Conservation (phyloP, 129 eudicot species). For the Chrysanthemum lavandulifolium region DNA sequence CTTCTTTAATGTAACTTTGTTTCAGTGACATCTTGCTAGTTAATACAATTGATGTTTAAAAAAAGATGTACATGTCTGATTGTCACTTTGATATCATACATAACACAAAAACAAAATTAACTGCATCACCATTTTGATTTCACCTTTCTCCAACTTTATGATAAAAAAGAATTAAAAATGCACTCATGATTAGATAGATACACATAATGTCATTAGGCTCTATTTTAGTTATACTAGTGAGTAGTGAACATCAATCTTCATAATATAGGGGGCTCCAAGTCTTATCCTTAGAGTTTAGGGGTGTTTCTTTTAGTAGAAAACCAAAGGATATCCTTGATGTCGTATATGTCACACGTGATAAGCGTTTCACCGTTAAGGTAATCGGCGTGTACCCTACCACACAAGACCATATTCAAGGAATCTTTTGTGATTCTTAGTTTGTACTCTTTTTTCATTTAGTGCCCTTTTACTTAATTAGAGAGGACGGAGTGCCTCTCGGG, state of each 20-base stretch:
- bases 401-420: too few relatives aligned
- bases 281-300: constrained; percentile 16
- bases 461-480: not conserved
- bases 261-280: not conserved
- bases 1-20: too few relatives aligned
- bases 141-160: too few relatives aligned
- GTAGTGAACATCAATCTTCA: not conserved
- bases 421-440: not conserved
- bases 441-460: not conserved
- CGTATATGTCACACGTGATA: constrained; percentile 24
- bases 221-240: not conserved
- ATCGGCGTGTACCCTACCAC: not conserved
- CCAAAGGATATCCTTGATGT: not conserved
- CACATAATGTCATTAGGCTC: not conserved
- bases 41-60: too few relatives aligned
- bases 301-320: not conserved
- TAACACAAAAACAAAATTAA: too few relatives aligned
- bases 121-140: too few relatives aligned
- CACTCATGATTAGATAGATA: too few relatives aligned
- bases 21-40: too few relatives aligned
- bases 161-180: too few relatives aligned
- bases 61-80: too few relatives aligned
- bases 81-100: too few relatives aligned
- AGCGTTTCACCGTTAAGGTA: constrained; percentile 23
- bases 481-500: too few relatives aligned